phyloP scores from a whole-genome alignment of 352 stramenopile species.

The Thraustochytrium sp. region DNA sequence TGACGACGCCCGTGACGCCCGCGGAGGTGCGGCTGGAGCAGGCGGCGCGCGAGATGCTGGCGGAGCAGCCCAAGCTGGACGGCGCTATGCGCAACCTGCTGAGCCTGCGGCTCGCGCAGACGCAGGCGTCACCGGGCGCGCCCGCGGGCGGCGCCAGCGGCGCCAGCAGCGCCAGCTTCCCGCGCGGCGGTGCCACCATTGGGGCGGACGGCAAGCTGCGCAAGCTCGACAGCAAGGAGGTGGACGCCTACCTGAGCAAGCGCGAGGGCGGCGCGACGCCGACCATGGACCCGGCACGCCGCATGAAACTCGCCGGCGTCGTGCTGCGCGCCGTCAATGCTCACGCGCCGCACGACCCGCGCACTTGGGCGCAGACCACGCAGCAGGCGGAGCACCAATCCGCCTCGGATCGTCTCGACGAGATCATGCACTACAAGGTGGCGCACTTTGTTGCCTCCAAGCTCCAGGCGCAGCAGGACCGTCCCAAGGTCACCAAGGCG shows the following conservation, averaged over 20 bases:
- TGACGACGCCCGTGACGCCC: neutral
- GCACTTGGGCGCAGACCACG: neutral
- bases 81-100: neutral
- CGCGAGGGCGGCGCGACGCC: neutral
- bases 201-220: neutral
- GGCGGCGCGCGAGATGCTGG: neutral
- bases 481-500: conserved; percentile 9
- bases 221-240: neutral
- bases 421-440: conserved; percentile 41
- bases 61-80: neutral
- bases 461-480: neutral
- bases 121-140: no score
- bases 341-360: neutral
- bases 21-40: neutral
- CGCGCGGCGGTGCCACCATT: neutral
- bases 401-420: neutral
- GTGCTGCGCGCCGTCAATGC: conserved; percentile 22
- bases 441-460: neutral
- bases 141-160: no score
- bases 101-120: neutral
- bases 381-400: neutral
- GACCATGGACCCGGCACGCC: neutral
- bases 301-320: neutral
- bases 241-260: conserved; percentile 1
- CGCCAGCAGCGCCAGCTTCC: no score